Evolutionary conservation across 1,284 basidiomycete genomes (phyloP).

Genomic region (Violaceomyces palustris): DNA sequence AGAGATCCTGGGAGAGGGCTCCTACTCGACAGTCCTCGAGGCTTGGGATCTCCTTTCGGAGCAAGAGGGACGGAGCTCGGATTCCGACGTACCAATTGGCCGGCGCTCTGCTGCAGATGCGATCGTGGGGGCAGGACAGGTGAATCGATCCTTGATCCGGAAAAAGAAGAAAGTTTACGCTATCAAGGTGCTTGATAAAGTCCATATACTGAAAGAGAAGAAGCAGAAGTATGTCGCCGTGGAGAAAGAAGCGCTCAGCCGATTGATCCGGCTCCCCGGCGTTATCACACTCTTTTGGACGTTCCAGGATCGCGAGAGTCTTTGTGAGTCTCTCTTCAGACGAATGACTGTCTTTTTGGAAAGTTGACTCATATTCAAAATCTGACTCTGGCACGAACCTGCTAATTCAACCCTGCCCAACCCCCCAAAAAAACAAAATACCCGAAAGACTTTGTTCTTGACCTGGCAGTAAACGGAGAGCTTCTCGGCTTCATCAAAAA

Average conservation of each 20-base stretch:
- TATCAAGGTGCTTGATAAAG: slow-evolving; percentile 51
- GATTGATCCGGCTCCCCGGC: slow-evolving; percentile 43
- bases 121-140: slow-evolving; percentile 22
- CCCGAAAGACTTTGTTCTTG: slow-evolving; percentile 45
- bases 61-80: too few species aligned
- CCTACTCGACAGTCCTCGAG: slow-evolving; percentile 50
- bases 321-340: slow-evolving; percentile 15
- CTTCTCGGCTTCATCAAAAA: slow-evolving; percentile 43
- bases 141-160: too few species aligned
- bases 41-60: slow-evolving; percentile 46
- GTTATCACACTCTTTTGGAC: slow-evolving; percentile 50
- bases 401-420: slow-evolving; percentile 8
- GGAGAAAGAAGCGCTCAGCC: slow-evolving; percentile 50
- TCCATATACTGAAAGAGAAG: slow-evolving; percentile 51
- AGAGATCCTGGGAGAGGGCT: slow-evolving; percentile 49
- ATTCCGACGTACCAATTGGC: too few species aligned
- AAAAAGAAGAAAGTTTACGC: slow-evolving; percentile 48
- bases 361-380: neutral
- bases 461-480: slow-evolving; percentile 49
- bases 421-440: too few species aligned
- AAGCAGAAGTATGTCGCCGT: slow-evolving; percentile 52
- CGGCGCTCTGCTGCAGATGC: slow-evolving; percentile 28
- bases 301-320: slow-evolving; percentile 48
- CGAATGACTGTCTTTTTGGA: neutral
- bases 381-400: neutral